Percentiles rank a stretch among this genome's conserved stretches.
Conservation (phyloP, 1,284 basidiomycete species). For the Papiliotrema terrestris region DNA sequence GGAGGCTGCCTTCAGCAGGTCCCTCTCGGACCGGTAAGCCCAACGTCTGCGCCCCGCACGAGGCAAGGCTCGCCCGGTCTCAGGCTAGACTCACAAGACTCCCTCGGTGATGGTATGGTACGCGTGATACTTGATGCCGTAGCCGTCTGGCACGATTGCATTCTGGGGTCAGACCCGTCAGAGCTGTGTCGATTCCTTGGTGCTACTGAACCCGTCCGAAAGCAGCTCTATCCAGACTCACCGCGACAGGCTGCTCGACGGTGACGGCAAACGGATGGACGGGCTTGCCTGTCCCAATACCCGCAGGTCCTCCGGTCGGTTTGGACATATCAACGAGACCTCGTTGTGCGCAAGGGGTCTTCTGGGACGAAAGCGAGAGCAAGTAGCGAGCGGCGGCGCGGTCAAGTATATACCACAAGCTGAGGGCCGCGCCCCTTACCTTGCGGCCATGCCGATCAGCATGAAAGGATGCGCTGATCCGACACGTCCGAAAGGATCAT, state of each 20-base stretch:
- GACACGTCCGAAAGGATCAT: too few species aligned
- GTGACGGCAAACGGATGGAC: constrained; percentile 41
- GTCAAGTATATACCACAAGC: too few species aligned
- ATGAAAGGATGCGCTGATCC: too few species aligned
- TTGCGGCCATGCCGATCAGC: too few species aligned
- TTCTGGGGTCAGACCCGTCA: constrained; percentile 20
- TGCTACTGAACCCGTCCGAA: too few species aligned
- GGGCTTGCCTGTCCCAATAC: constrained; percentile 32
- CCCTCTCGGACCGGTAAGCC: background rate
- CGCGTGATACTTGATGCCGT: constrained; percentile 43
- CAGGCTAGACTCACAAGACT: constrained; percentile 30
- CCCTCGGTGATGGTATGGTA: constrained; percentile 44
- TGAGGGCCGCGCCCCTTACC: too few species aligned
- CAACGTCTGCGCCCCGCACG: background rate
- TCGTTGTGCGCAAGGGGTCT: too few species aligned
- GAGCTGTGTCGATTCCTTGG: background rate
- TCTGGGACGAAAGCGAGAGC: too few species aligned
- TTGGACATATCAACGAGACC: too few species aligned
- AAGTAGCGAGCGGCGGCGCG: too few species aligned
- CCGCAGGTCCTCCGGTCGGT: constrained; percentile 11
- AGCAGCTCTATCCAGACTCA: constrained; percentile 17
- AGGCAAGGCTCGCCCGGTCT: too few species aligned
- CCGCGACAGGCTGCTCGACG: constrained; percentile 36
- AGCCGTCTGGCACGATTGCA: constrained; percentile 40
- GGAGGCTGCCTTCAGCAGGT: constrained; percentile 16